phyloP scores from a whole-genome alignment of 2,329 filamentous ascomycete genomes.

The Ophiocordyceps camponoti-leonardi region DNA sequence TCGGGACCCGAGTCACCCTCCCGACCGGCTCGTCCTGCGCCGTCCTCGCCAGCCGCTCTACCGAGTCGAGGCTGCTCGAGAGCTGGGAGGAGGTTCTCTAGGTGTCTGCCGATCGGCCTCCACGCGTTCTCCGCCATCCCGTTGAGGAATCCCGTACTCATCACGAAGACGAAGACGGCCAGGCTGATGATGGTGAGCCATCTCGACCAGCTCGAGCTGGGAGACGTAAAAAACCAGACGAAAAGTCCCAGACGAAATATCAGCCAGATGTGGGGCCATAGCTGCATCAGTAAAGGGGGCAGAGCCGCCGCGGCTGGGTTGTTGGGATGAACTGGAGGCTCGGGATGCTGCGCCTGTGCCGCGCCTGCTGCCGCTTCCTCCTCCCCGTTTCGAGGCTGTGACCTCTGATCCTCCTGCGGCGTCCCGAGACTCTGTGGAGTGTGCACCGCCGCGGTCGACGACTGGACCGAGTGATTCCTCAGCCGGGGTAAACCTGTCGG shows the following conservation, averaged over 20 bases:
- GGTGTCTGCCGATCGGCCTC: constrained; percentile 37
- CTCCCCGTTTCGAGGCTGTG: constrained; percentile 2
- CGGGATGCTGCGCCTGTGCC: constrained; percentile 5
- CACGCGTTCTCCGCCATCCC: constrained; percentile 35
- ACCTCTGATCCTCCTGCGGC: constrained; percentile 6
- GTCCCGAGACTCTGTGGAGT: not conserved
- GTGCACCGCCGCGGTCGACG: constrained; percentile 1
- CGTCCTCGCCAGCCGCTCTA: constrained; percentile 6
- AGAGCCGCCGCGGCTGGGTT: constrained; percentile 19
- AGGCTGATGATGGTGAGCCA: constrained; percentile 37
- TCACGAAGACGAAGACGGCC: constrained; percentile 37
- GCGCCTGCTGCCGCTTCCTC: constrained; percentile 1
- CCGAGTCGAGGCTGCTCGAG: constrained; percentile 21
- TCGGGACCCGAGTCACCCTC: constrained; percentile 25
- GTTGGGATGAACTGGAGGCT: constrained; percentile 16
- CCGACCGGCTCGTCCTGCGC: constrained; percentile 9
- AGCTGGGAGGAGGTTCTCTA: constrained; percentile 39
- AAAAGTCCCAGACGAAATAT: constrained; percentile 39
- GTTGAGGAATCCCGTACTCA: constrained; percentile 42
- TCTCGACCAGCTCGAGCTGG: constrained; percentile 39
- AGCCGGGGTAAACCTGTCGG: constrained; percentile 12
- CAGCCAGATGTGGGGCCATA: constrained; percentile 48
- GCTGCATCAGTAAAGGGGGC: constrained; percentile 14
- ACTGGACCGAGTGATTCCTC: constrained; percentile 5
- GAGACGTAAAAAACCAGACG: constrained; percentile 47